phyloP scores from a whole-genome alignment of 2,329 filamentous ascomycete genomes.

The Lachnellula arida region DNA sequence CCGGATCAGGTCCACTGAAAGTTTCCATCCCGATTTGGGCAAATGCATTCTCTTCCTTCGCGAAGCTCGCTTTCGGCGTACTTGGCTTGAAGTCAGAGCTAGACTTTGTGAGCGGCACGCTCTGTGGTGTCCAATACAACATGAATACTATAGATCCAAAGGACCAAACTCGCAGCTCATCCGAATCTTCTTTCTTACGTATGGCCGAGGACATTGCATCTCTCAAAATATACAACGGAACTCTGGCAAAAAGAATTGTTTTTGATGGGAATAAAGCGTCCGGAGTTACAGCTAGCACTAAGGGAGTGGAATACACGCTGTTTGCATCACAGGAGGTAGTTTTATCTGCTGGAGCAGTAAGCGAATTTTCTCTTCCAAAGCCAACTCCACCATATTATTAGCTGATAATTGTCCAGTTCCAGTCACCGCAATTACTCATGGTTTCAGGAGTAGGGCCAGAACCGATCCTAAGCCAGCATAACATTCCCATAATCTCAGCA shows the following conservation, averaged over 20 bases:
- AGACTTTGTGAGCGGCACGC: slow-evolving; percentile 39
- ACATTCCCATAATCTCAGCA: slow-evolving; percentile 42
- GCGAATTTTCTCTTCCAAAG: no score
- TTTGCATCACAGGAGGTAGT: slow-evolving; percentile 19
- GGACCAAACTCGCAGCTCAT: slow-evolving; percentile 32
- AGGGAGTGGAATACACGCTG: slow-evolving; percentile 10
- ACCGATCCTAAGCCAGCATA: slow-evolving; percentile 37
- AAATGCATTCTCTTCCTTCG: slow-evolving; percentile 27
- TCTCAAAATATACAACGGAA: slow-evolving; percentile 38
- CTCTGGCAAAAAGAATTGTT: slow-evolving; percentile 41
- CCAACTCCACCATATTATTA: no score
- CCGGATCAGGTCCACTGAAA: slow-evolving; percentile 32
- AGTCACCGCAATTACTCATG: slow-evolving; percentile 47
- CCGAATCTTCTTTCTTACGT: slow-evolving; percentile 35
- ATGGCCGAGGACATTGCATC: slow-evolving; percentile 20
- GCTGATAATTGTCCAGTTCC: slow-evolving; percentile 31
- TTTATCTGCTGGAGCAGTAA: neutral
- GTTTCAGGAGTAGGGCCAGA: slow-evolving; percentile 43
- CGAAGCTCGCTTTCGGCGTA: slow-evolving; percentile 38
- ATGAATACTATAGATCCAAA: slow-evolving; percentile 30
- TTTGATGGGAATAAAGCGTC: slow-evolving; percentile 40
- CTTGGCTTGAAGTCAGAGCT: slow-evolving; percentile 35
- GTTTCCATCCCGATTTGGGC: neutral
- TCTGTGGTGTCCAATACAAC: slow-evolving; percentile 37
- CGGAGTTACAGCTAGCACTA: slow-evolving; percentile 34